phyloP scores from a whole-genome alignment of 768 basidiomycete genomes.

The Calocybe indica region DNA sequence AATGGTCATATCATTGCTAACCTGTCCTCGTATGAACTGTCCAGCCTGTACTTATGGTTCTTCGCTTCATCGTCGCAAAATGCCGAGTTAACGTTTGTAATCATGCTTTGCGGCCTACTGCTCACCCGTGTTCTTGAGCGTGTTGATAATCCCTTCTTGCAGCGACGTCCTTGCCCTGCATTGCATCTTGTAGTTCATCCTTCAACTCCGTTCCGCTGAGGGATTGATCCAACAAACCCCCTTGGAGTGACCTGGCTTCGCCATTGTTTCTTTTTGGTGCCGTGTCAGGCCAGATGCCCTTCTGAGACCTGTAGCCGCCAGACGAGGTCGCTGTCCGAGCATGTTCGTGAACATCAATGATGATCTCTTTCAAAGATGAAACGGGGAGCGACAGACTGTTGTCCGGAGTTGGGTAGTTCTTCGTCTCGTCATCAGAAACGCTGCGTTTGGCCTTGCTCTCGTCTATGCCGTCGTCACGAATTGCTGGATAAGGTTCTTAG shows the following conservation, averaged over 20 bases:
- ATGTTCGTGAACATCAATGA: too few relatives aligned
- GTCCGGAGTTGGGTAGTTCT: conserved; percentile 9
- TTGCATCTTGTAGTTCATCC: conserved; percentile 11
- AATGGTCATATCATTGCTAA: too few relatives aligned
- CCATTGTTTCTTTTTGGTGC: conserved; percentile 17
- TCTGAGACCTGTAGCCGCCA: conserved; percentile 17
- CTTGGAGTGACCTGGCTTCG: conserved; percentile 6
- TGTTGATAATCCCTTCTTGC: neutral
- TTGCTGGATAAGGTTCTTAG: too few relatives aligned
- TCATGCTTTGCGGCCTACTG: too few relatives aligned
- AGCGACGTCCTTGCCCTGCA: conserved; percentile 9
- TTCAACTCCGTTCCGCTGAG: conserved; percentile 12
- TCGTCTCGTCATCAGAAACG: conserved; percentile 6
- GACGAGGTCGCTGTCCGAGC: conserved; percentile 15
- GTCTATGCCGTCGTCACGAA: too few relatives aligned
- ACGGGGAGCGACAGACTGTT: conserved; percentile 5
- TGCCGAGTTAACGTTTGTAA: too few relatives aligned
- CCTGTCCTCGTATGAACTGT: too few relatives aligned
- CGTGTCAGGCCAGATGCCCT: conserved; percentile 19
- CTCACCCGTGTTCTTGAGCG: neutral
- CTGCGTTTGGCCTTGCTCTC: too few relatives aligned
- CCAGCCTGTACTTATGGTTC: too few relatives aligned
- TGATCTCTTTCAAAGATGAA: neutral
- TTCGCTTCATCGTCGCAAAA: too few relatives aligned
- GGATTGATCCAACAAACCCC: conserved; percentile 16